phyloP scores from a whole-genome alignment of 352 stramenopile genomes.

The Phytophthora sojae region DNA sequence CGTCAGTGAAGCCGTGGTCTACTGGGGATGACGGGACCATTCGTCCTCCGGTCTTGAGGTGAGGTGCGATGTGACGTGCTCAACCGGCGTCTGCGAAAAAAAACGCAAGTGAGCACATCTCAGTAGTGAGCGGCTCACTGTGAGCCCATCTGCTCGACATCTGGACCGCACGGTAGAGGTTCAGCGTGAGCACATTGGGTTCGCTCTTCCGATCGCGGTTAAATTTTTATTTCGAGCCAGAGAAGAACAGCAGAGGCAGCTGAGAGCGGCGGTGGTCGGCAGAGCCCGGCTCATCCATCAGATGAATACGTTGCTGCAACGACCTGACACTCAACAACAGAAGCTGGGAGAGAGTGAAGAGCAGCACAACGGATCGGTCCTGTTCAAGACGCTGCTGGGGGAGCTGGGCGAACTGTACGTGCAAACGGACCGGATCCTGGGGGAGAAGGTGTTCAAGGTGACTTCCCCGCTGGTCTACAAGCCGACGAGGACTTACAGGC shows the following conservation, averaged over 20 bases:
- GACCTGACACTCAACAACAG: neutral
- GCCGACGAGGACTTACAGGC: neutral
- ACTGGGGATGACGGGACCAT: neutral
- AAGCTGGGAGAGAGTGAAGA: neutral
- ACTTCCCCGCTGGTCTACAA: neutral
- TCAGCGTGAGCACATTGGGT: too few species aligned
- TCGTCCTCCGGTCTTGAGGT: neutral
- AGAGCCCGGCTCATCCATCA: constrained; percentile 23
- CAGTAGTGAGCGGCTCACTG: too few species aligned
- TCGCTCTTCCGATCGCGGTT: too few species aligned
- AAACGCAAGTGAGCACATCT: neutral
- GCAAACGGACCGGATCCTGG: constrained; percentile 21
- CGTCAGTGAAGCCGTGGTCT: neutral
- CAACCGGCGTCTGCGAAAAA: too few species aligned
- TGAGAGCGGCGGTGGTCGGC: constrained; percentile 15
- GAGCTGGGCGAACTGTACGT: constrained; percentile 25
- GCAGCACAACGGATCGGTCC: neutral
- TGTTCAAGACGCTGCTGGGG: constrained; percentile 23
- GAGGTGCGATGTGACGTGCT: neutral
- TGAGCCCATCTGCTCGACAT: neutral
- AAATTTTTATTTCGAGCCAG: too few species aligned
- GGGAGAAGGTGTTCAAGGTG: constrained; percentile 2
- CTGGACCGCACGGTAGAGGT: too few species aligned
- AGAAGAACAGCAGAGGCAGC: constrained; percentile 18
- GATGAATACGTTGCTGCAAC: constrained; percentile 14